A percentile compares a stretch with the other conserved stretches of the same genome.
phyloP scores from a whole-genome alignment of 2,329 filamentous ascomycete species.

The Lomentospora prolificans region DNA sequence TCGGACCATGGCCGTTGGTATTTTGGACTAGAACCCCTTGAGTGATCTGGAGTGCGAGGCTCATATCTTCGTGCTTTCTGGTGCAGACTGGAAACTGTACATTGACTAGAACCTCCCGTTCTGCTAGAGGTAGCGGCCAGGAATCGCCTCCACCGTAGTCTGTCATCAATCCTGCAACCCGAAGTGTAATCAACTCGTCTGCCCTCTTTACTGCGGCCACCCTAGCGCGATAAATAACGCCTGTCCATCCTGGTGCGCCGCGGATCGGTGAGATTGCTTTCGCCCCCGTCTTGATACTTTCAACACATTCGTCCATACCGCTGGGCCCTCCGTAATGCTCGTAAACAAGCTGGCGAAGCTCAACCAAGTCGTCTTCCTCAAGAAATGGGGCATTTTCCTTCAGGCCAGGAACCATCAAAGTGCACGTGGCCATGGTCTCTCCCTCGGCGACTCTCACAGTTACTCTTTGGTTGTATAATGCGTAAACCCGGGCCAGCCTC shows the following conservation, averaged over 20 bases:
- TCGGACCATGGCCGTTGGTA: too few species aligned
- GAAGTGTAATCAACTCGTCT: not conserved
- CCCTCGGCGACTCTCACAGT: not conserved
- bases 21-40: not conserved
- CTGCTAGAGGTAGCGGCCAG: too few species aligned
- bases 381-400: not conserved
- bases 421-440: not conserved
- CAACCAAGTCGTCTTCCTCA: slow-evolving; percentile 4
- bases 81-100: not conserved
- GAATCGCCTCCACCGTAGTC: not conserved
- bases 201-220: not conserved
- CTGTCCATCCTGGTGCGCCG: slow-evolving; percentile 4
- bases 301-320: not conserved
- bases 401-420: not conserved
- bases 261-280: not conserved
- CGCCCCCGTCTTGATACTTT: not conserved
- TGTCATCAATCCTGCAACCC: not conserved
- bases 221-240: slow-evolving; percentile 3
- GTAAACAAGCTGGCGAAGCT: slow-evolving; percentile 6
- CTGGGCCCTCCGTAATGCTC: not conserved
- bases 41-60: not conserved
- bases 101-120: not conserved
- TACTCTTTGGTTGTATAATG: not conserved
- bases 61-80: not conserved
- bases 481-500: not conserved